Evolutionary conservation across 2,329 filamentous ascomycete genomes (phyloP).

Genomic region (Trichoderma atrobrunneum): DNA sequence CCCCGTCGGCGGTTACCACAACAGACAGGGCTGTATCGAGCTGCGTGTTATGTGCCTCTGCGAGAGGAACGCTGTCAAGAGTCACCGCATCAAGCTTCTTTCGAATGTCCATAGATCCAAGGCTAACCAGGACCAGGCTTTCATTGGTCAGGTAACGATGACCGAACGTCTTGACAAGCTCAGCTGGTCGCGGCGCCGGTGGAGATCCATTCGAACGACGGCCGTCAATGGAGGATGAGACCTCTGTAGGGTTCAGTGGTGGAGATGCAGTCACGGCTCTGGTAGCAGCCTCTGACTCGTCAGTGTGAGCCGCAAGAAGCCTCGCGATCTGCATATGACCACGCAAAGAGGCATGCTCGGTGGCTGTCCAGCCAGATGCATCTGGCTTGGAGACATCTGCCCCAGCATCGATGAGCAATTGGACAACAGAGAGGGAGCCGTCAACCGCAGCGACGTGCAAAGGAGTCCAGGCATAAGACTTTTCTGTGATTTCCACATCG

Average conservation of each 20-base stretch:
- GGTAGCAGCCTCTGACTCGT: constrained; percentile 31
- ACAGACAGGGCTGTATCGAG: constrained; percentile 91
- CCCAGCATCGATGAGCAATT: constrained; percentile 74
- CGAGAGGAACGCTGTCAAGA: constrained; percentile 82
- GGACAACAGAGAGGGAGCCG: constrained; percentile 71
- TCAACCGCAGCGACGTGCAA: constrained; percentile 91
- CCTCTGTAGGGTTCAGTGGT: constrained; percentile 39
- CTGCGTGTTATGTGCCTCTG: constrained; percentile 86
- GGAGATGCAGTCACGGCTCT: constrained; percentile 24
- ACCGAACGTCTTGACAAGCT: constrained; percentile 91
- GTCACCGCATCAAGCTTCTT: constrained; percentile 78
- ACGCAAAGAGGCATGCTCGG: constrained; percentile 86
- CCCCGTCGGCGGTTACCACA: constrained; percentile 82
- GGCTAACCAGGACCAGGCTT: constrained; percentile 84
- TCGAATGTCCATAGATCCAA: constrained; percentile 92
- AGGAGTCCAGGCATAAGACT: constrained; percentile 91
- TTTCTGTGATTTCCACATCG: constrained; percentile 74
- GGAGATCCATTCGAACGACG: constrained; percentile 53
- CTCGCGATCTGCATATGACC: constrained; percentile 81
- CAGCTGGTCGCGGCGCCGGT: constrained; percentile 52
- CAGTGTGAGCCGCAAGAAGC: constrained; percentile 56
- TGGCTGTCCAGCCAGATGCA: constrained; percentile 89
- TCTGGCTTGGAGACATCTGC: constrained; percentile 73
- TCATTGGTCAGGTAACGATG: constrained; percentile 90
- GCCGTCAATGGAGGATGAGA: constrained; percentile 61